These are phyloP conservation scores for Taiozyma sp. DNA, from an alignment of 1,139 yeast species.

Conservation along the genomic window DNA sequence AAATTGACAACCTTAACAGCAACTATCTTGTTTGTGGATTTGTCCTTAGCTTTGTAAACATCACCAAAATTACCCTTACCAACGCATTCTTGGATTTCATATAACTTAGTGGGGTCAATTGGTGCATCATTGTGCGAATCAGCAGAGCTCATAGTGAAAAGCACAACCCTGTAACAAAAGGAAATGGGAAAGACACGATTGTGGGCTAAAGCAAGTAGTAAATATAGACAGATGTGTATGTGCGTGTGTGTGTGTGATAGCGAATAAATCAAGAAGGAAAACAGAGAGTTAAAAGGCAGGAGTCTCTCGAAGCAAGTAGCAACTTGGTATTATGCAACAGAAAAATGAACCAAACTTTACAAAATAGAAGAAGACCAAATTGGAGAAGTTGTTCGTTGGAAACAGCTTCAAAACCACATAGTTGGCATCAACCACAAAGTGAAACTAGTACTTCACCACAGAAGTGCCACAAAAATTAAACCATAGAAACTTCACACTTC, in stretches of 20 bases:
- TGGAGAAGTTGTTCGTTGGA: not conserved
- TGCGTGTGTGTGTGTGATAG: not conserved
- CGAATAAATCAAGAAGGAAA: not conserved
- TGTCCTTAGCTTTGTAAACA: constrained; percentile 61
- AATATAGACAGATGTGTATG: not conserved
- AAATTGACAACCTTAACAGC: constrained; percentile 80
- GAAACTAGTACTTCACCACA: not conserved
- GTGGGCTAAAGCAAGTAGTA: not conserved
- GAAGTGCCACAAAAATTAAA: not conserved
- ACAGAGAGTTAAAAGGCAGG: not conserved
- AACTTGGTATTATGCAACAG: not conserved
- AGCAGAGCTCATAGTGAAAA: not conserved
- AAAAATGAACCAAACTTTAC: not conserved
- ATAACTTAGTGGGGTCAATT: constrained; percentile 28
- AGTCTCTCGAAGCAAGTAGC: not conserved
- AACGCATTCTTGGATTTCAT: constrained; percentile 50
- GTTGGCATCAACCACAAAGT: not conserved
- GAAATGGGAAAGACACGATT: not conserved
- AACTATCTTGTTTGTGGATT: constrained; percentile 37
- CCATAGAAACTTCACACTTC: no score
- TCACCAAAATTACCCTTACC: constrained; percentile 89
- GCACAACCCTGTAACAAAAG: not conserved
- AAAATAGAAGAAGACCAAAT: not conserved
- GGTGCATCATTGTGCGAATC: not conserved
- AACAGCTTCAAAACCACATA: not conserved